A percentile compares a stretch with the other conserved stretches of the same genome.
Conservation (phyloP, 345 rosid species). For the Cardamine chenopodiifolia region DNA sequence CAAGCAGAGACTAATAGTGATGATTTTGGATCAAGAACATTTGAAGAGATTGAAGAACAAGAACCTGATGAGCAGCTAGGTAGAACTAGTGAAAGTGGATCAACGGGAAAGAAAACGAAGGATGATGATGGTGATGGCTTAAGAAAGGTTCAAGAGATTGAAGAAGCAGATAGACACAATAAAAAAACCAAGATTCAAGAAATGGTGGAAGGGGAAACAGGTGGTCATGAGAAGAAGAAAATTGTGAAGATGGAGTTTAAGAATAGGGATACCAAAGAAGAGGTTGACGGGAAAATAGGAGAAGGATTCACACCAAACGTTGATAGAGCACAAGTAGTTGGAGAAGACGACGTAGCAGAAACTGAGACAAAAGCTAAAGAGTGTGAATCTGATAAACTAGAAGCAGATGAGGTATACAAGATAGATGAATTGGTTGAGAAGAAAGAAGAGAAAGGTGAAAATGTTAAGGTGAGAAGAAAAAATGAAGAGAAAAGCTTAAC, state of each 20-base stretch:
- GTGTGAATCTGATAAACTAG: constrained; percentile 2
- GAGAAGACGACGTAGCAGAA: not conserved
- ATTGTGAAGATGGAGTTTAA: not conserved
- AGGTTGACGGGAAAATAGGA: constrained; percentile 6
- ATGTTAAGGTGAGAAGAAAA: not conserved
- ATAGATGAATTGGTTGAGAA: constrained; percentile 10
- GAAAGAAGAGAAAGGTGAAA: constrained; percentile 16
- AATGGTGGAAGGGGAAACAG: not conserved
- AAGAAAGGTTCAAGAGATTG: constrained; percentile 17
- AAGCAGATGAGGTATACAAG: constrained; percentile 5
- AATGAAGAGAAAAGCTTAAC: constrained; percentile 6
- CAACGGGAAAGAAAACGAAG: not conserved
- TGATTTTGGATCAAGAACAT: not conserved
- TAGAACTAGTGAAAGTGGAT: not conserved
- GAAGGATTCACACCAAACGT: constrained; percentile 20
- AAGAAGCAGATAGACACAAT: constrained; percentile 4
- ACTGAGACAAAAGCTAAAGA: constrained; percentile 5
- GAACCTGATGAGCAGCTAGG: constrained; percentile 24
- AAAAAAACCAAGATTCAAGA: constrained; percentile 16
- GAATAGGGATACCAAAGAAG: not conserved
- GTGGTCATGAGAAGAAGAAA: constrained; percentile 17
- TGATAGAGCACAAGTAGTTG: constrained; percentile 12
- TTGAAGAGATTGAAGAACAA: constrained; percentile 14
- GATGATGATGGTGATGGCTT: constrained; percentile 11
- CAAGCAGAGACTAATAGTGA: constrained; percentile 9